Percentiles rank a stretch among this genome's conserved stretches.
These are phyloP conservation scores for Fagus crenata DNA, from an alignment of 306 rosid species.

Conservation along the genomic window DNA sequence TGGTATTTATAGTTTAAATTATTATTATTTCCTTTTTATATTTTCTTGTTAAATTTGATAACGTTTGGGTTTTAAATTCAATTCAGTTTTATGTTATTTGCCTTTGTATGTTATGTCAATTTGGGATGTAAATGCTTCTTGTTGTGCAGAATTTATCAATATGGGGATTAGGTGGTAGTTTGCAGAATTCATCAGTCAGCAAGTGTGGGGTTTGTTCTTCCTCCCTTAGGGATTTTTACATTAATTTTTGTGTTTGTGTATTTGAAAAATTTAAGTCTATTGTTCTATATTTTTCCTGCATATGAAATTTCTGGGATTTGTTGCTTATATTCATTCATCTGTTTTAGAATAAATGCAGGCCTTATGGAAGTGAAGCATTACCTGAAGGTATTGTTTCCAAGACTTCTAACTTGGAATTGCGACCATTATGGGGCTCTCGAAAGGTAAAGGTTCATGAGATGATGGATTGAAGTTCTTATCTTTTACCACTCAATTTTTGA, in stretches of 20 bases:
- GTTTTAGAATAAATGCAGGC: constrained; percentile 64
- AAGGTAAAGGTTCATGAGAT: constrained; percentile 19
- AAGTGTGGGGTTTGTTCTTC: constrained; percentile 67
- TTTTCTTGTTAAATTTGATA: no score
- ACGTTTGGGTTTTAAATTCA: background rate
- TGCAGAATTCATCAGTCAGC: constrained; percentile 24
- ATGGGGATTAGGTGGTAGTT: constrained; percentile 39
- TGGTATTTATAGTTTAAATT: background rate
- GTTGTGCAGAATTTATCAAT: constrained; percentile 38
- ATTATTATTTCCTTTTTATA: no score
- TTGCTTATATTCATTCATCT: constrained; percentile 37
- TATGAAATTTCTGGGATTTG: constrained; percentile 8
- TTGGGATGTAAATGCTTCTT: constrained; percentile 5
- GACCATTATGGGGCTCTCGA: constrained; percentile 57
- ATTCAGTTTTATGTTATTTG: background rate
- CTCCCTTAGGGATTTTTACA: background rate
- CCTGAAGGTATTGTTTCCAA: constrained; percentile 66
- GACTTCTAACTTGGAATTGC: constrained; percentile 65
- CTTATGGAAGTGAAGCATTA: constrained; percentile 72
- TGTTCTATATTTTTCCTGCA: background rate
- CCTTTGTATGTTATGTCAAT: background rate
- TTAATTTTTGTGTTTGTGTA: background rate
- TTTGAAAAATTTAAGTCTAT: background rate
- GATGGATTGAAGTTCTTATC: constrained; percentile 31
- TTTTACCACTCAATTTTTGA: background rate